phyloP scores from a whole-genome alignment of 768 basidiomycete genomes.

The Boletus fagicola region DNA sequence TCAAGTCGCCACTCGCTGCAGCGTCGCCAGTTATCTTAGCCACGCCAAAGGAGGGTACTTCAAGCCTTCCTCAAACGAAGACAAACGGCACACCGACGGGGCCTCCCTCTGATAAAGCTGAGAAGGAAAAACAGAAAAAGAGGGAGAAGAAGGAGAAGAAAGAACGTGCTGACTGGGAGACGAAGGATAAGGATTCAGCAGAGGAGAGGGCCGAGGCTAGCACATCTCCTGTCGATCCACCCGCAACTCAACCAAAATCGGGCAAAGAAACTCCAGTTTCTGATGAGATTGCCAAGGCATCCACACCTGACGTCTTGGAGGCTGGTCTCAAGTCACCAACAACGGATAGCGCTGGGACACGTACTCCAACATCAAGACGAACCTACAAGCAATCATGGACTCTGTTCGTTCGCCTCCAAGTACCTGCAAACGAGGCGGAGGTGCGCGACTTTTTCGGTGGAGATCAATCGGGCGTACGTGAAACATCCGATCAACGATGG shows the following conservation, averaged over 20 bases:
- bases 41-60: constrained; percentile 37
- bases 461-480: constrained; percentile 61
- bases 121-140: constrained; percentile 56
- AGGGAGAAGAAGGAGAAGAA: constrained; percentile 65
- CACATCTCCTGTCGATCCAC: constrained; percentile 23
- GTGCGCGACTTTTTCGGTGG: constrained; percentile 76
- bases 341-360: constrained; percentile 57
- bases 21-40: constrained; percentile 34
- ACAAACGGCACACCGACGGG: constrained; percentile 34
- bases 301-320: constrained; percentile 28
- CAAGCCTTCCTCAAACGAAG: constrained; percentile 33
- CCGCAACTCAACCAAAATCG: constrained; percentile 31
- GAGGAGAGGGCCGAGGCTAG: constrained; percentile 35
- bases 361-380: constrained; percentile 69
- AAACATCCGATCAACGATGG: not conserved
- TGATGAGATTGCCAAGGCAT: constrained; percentile 25
- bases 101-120: constrained; percentile 45
- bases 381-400: constrained; percentile 78
- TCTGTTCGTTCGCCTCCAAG: constrained; percentile 70
- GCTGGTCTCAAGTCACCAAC: constrained; percentile 52
- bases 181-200: constrained; percentile 38
- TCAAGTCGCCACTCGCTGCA: constrained; percentile 36
- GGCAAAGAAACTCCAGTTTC: constrained; percentile 40
- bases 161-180: constrained; percentile 45
- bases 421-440: constrained; percentile 57